Conservation (phyloP, 2,329 filamentous ascomycete species). For the Nigrospora sphaerica region DNA sequence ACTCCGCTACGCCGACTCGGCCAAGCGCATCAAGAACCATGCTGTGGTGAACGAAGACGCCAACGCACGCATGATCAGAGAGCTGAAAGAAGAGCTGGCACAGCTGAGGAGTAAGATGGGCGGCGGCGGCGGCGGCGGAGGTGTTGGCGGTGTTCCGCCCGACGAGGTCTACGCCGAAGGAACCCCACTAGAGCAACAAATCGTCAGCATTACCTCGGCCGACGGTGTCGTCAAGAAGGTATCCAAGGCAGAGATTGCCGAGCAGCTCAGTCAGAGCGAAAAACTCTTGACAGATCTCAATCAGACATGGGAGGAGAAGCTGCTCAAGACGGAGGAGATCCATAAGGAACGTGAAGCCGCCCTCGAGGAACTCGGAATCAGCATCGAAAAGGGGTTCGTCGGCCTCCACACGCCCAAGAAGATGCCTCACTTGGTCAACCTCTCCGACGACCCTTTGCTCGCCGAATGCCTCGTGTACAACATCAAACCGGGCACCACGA, state of each 20-base stretch:
- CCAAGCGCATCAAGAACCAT: constrained; percentile 99
- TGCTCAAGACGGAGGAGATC: constrained; percentile 90
- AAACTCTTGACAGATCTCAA: constrained; percentile 94
- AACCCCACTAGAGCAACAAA: constrained; percentile 89
- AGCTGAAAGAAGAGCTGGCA: constrained; percentile 89
- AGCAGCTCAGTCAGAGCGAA: constrained; percentile 92
- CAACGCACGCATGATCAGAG: constrained; percentile 96
- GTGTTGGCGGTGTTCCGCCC: constrained; percentile 45
- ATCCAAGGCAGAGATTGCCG: constrained; percentile 95
- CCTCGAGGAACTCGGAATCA: constrained; percentile 93
- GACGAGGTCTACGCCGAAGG: constrained; percentile 88
- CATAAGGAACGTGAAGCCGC: constrained; percentile 96
- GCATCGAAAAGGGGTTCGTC: constrained; percentile 96
- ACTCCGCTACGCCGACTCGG: constrained; percentile 90
- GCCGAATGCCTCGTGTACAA: constrained; percentile 98
- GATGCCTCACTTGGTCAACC: constrained; percentile 97
- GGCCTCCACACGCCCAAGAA: constrained; percentile 95
- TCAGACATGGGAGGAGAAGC: constrained; percentile 97
- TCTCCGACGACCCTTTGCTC: constrained; percentile 89
- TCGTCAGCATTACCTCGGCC: constrained; percentile 83
- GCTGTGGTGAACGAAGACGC: constrained; percentile 98
- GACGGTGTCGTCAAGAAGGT: constrained; percentile 91
- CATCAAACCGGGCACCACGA: constrained; percentile 88
- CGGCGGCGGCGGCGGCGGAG: constrained; percentile 43
- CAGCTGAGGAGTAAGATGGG: constrained; percentile 81